Evolutionary conservation across 2,329 filamentous ascomycete species (phyloP).

Genomic region (Xylaria arbuscula): DNA sequence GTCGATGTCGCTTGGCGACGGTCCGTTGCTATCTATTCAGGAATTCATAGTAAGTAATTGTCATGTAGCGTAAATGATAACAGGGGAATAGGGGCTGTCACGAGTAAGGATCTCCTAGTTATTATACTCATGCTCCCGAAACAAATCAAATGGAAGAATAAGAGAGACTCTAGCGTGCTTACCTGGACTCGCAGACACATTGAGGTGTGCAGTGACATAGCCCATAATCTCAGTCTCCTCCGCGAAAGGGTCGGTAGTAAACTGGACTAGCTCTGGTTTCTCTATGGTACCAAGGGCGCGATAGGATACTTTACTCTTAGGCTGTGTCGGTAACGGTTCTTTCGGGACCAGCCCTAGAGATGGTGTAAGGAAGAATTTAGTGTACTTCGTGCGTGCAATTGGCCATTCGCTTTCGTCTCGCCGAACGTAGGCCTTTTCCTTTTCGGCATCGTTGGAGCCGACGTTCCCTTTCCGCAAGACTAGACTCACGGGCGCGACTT

Average conservation of each 20-base stretch:
- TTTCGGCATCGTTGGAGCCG: constrained; percentile 72
- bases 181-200: constrained; percentile 68
- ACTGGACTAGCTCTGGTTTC: constrained; percentile 65
- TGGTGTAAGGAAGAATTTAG: constrained; percentile 68
- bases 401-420: constrained; percentile 74
- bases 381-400: constrained; percentile 72
- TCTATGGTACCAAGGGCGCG: constrained; percentile 68
- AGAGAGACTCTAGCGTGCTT: background rate
- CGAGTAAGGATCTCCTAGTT: background rate
- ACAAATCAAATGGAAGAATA: background rate
- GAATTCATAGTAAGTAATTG: background rate
- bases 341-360: constrained; percentile 50
- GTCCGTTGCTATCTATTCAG: constrained; percentile 47
- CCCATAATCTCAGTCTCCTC: constrained; percentile 76
- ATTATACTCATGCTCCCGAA: background rate
- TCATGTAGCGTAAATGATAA: too few species aligned
- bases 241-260: constrained; percentile 68
- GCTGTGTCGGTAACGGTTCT: background rate
- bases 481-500: constrained; percentile 69
- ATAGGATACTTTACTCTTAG: constrained; percentile 60
- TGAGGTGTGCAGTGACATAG: constrained; percentile 72
- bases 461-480: constrained; percentile 74
- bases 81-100: background rate
- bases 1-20: constrained; percentile 65
- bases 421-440: constrained; percentile 65